Evolutionary conservation across 139 green algal species (phyloP), one percentile per base, ranked within the genome.

Genomic region (Chlorella vulgaris): DNA sequence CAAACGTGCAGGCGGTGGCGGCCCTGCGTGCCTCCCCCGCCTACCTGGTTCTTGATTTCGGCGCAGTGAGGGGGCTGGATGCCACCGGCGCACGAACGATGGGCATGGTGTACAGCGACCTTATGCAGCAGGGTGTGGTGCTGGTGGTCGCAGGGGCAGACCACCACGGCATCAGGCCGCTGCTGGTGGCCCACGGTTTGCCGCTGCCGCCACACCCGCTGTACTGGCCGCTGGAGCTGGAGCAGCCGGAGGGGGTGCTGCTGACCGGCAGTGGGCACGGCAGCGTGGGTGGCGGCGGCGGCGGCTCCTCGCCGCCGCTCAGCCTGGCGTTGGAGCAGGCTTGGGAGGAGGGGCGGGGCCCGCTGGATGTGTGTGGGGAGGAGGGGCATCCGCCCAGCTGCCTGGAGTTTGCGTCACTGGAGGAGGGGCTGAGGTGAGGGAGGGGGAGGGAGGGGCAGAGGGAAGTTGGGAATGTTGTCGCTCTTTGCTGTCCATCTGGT

Each of bases 21-120:
- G 83, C 83, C 1, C 61, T 84, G 31, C 36, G 50, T 0, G 42
- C 38, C 2, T 69, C 83, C 2, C 83, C 83, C 26, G 67, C 60
- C 21, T 87, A 82, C 60, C 47, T 87, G 26, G 36, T 87, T 10
- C 47, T 87, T 18, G 83, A 87, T 58, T 81, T 87, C 42, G 10
- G 1, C 2, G 33, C 65, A 21, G 78, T 82, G 28, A 36, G 62
- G 31, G 83, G 83, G 18, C 65, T 87, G 42, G 83, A 87, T 28
- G 63, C 77, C 51, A 82, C 78, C 28, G 83, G 83, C 15, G 79
- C 83, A 39, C 69, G 78, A 62, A 85, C 78, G 18, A 73, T 87
- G 39, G 66, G 66, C 0, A 60, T 76, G 43, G 62, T 83, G 26
- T 62, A 58, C 76, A 82, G 77, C n/a, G 68, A 81, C 31, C 76